Evolutionary conservation across 495 filamentous ascomycete genomes (phyloP).

Genomic region (Hyaloscypha hepaticicola): DNA sequence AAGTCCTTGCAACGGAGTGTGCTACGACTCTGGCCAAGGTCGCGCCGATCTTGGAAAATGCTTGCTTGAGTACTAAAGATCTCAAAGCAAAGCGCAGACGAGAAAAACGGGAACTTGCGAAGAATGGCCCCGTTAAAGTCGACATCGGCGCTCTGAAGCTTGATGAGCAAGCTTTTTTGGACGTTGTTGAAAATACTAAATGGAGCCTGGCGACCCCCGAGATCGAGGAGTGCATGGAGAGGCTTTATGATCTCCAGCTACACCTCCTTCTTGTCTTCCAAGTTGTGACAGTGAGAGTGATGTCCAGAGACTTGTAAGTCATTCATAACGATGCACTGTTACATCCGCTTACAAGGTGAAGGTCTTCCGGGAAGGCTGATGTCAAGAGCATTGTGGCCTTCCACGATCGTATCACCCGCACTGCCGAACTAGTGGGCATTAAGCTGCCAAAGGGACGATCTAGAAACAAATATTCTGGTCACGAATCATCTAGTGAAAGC

Average conservation of each 20-base stretch:
- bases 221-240: slow-evolving; percentile 4
- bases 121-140: background rate
- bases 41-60: slow-evolving; percentile 7
- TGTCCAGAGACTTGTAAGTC: slow-evolving; percentile 24
- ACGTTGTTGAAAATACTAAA: slow-evolving; percentile 14
- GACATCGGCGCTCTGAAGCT: slow-evolving; percentile 10
- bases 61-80: slow-evolving; percentile 15
- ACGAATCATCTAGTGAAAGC: slow-evolving; percentile 5
- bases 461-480: background rate
- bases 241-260: slow-evolving; percentile 25
- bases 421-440: slow-evolving; percentile 21
- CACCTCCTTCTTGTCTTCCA: slow-evolving; percentile 25
- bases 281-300: slow-evolving; percentile 18
- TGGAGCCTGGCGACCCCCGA: background rate
- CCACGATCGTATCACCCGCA: slow-evolving; percentile 22
- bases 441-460: background rate
- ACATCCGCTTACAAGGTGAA: background rate
- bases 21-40: slow-evolving; percentile 16
- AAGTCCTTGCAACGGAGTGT: slow-evolving; percentile 21
- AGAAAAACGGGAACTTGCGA: slow-evolving; percentile 1
- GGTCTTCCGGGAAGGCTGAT: slow-evolving; percentile 16
- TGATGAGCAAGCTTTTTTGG: slow-evolving; percentile 20
- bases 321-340: background rate
- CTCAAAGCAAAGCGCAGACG: slow-evolving; percentile 7
- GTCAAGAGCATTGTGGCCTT: slow-evolving; percentile 20